These are phyloP conservation scores for Aspergillus sclerotiicarbonarius DNA, from an alignment of 495 filamentous ascomycete species.

Conservation along the genomic window DNA sequence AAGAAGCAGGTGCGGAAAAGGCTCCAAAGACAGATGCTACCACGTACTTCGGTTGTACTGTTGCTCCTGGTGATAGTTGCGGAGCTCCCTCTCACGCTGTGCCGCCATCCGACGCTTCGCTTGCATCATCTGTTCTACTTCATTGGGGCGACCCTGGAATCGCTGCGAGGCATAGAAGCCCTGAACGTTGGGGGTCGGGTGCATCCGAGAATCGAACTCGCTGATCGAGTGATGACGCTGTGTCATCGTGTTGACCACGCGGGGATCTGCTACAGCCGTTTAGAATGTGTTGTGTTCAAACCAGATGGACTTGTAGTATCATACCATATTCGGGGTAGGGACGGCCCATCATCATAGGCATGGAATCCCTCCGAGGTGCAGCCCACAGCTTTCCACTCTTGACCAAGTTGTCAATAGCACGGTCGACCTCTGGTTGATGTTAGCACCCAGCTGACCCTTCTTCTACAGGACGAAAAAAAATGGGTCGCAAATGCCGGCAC, in stretches of 20 bases:
- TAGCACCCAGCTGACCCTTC: constrained; percentile 22
- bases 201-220: constrained; percentile 77
- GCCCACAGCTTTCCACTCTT: constrained; percentile 94
- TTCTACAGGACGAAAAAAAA: not conserved
- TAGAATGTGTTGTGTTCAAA: constrained; percentile 21
- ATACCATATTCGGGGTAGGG: constrained; percentile 59
- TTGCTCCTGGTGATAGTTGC: constrained; percentile 99
- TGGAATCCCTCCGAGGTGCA: constrained; percentile 80
- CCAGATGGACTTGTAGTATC: constrained; percentile 15
- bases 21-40: constrained; percentile 43
- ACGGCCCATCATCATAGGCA: constrained; percentile 67
- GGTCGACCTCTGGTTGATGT: constrained; percentile 79
- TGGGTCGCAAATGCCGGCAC: not conserved
- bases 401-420: constrained; percentile 89
- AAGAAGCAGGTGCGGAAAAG: constrained; percentile 23
- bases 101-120: constrained; percentile 98
- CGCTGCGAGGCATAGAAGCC: constrained; percentile 93
- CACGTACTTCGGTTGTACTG: constrained; percentile 98
- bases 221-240: constrained; percentile 80
- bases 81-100: constrained; percentile 96
- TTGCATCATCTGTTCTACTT: constrained; percentile 98
- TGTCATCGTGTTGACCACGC: constrained; percentile 40
- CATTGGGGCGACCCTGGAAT: constrained; percentile 86
- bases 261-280: constrained; percentile 44
- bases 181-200: constrained; percentile 78